Percentiles rank a stretch among this genome's conserved stretches.
These are phyloP conservation scores for Sporisorium exsertum DNA, from an alignment of 1,284 basidiomycete genomes.

Conservation along the genomic window DNA sequence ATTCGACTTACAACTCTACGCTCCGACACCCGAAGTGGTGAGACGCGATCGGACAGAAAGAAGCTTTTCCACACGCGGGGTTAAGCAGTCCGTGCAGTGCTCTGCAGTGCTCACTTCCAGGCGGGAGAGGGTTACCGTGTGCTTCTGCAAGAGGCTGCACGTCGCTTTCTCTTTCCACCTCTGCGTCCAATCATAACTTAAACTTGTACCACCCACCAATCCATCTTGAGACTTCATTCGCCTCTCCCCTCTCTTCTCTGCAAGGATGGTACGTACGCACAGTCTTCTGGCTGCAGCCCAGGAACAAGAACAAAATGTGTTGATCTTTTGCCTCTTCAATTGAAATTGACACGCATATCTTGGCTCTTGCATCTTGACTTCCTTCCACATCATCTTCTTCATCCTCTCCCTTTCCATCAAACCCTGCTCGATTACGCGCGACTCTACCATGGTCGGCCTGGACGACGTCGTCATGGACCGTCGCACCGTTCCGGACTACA, in stretches of 20 bases:
- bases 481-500: conserved; percentile 33
- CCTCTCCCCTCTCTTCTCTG: not conserved
- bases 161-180: no score
- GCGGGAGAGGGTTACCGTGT: no score
- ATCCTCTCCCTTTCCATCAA: not conserved
- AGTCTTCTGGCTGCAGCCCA: not conserved
- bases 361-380: no score
- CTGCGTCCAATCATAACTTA: conserved; percentile 2
- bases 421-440: not conserved
- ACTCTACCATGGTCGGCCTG: conserved; percentile 9
- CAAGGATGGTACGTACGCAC: conserved; percentile 8
- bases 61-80: not conserved
- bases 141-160: conserved; percentile 4
- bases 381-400: not conserved
- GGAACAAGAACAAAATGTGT: not conserved
- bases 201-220: not conserved
- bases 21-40: conserved; percentile 8
- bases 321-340: not conserved
- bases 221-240: not conserved
- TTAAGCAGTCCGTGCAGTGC: conserved; percentile 17
- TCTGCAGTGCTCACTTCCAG: no score
- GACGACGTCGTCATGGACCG: conserved; percentile 18
- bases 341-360: conserved; percentile 1
- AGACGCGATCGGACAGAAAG: conserved; percentile 9
- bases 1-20: not conserved